phyloP scores from a whole-genome alignment of 1,139 yeast species.

The Pichia sp. region DNA sequence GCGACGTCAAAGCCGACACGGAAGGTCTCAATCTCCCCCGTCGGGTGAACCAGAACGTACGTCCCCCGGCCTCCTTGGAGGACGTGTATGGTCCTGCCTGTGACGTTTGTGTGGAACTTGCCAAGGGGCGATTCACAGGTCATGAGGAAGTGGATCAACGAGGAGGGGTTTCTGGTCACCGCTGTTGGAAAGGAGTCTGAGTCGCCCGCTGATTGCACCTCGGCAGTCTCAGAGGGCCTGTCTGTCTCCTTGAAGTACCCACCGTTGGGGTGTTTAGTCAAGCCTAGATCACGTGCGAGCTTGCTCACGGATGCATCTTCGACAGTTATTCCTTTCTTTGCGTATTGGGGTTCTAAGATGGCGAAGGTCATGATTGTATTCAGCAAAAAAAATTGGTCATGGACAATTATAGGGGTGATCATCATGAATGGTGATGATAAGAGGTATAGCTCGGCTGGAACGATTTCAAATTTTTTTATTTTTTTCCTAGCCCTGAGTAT shows the following conservation, averaged over 20 bases:
- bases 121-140: constrained; percentile 46
- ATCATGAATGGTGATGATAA: background rate
- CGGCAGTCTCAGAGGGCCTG: constrained; percentile 30
- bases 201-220: background rate
- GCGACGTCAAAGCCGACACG: constrained; percentile 43
- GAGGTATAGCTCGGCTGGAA: background rate
- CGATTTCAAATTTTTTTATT: background rate
- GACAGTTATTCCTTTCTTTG: constrained; percentile 10
- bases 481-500: background rate
- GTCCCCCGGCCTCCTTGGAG: constrained; percentile 48
- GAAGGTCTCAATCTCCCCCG: constrained; percentile 42
- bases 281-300: constrained; percentile 28
- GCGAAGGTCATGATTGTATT: background rate
- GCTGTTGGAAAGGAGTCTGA: background rate
- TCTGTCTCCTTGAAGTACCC: constrained; percentile 51
- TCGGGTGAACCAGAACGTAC: constrained; percentile 44
- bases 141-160: constrained; percentile 44
- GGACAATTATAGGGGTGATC: background rate
- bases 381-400: background rate
- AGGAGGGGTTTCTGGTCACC: constrained; percentile 17
- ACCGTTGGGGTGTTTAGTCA: constrained; percentile 44
- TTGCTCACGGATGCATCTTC: constrained; percentile 3
- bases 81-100: constrained; percentile 46
- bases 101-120: constrained; percentile 39
- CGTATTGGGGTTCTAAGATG: constrained; percentile 23